Evolutionary conservation across 352 stramenopile genomes (phyloP), one percentile per base, ranked within the genome.

Genomic region (Phytopythium mirpurense): DNA sequence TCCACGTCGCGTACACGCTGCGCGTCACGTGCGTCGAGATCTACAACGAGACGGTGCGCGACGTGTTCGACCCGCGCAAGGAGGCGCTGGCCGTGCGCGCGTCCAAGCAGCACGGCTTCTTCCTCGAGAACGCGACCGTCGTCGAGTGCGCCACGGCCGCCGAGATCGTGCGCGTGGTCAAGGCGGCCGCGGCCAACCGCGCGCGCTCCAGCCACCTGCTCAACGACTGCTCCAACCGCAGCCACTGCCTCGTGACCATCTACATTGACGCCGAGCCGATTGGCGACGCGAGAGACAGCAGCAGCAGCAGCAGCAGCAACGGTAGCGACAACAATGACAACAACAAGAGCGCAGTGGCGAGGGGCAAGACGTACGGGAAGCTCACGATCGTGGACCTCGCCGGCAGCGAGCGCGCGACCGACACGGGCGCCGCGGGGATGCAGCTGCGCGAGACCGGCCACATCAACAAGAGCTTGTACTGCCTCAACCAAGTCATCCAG

Each of bases 401-500:
- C 10, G 80, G 77, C 0, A 90, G 80, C 41, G 80, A 90, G 41
- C 77, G 77, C 4, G 80, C 51, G 21, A 81, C 74, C 19, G 78
- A 89, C 49, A 86, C 80, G 4, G 72, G 78, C 2, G 78, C 69
- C 0, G 71, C 79, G 3, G 80, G 78, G 9, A 60, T 64, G 29
- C 80, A 89, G 54, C 72, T 91, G 41, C 80, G 79, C 19, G 80
- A 91, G 55, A 87, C 78, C 0, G 78, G 74, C 4, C 72, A 88
- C 52, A 91, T 89, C 59, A 91, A 91, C 58, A 85, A 83, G 57
- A 91, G 80, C 51, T 64, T 91, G 24, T 79, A 88, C 56, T 88
- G 76, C 54, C 71, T 91, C 1, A 88, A 70, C 49, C 68, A 91
- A 15, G 80, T 91, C 27, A 89, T 91, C 54, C 74, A 86, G 24